Evolutionary conservation across 805 yeast species (phyloP).

Genomic region (Hagleromyces aurorensis): DNA sequence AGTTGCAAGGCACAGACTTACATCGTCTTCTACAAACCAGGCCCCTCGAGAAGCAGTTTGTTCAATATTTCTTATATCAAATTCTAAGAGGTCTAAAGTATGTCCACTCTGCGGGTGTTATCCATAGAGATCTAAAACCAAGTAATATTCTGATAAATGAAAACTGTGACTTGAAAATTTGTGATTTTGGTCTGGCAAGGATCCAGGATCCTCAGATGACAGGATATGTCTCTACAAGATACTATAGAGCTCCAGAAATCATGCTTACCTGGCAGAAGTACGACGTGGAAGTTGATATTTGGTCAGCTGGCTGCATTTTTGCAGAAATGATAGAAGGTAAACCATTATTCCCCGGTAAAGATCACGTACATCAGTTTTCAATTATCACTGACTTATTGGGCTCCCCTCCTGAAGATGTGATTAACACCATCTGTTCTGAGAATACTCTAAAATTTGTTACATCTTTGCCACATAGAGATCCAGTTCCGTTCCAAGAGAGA

Average conservation of each 20-base stretch:
- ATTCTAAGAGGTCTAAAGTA: slow-evolving; percentile 83
- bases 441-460: slow-evolving; percentile 91
- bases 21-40: slow-evolving; percentile 86
- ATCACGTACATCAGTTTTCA: slow-evolving; percentile 96
- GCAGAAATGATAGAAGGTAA: slow-evolving; percentile 97
- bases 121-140: slow-evolving; percentile 85
- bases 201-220: slow-evolving; percentile 99
- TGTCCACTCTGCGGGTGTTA: slow-evolving; percentile 88
- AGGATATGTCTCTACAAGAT: slow-evolving; percentile 92
- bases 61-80: slow-evolving; percentile 94
- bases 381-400: slow-evolving; percentile 95
- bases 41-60: slow-evolving; percentile 92
- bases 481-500: slow-evolving; percentile 78
- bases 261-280: slow-evolving; percentile 99
- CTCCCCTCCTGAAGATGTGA: slow-evolving; percentile 93
- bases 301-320: slow-evolving; percentile 97
- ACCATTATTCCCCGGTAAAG: slow-evolving; percentile 96
- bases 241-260: slow-evolving; percentile 96
- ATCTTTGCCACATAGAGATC: slow-evolving; percentile 86
- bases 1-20: slow-evolving; percentile 91
- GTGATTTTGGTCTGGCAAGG: slow-evolving; percentile 93
- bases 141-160: slow-evolving; percentile 78
- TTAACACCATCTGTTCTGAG: slow-evolving; percentile 91
- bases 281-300: slow-evolving; percentile 92
- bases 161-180: slow-evolving; percentile 83